Conservation (phyloP, 2,329 filamentous ascomycete species). For the Xylariaceae sp. region DNA sequence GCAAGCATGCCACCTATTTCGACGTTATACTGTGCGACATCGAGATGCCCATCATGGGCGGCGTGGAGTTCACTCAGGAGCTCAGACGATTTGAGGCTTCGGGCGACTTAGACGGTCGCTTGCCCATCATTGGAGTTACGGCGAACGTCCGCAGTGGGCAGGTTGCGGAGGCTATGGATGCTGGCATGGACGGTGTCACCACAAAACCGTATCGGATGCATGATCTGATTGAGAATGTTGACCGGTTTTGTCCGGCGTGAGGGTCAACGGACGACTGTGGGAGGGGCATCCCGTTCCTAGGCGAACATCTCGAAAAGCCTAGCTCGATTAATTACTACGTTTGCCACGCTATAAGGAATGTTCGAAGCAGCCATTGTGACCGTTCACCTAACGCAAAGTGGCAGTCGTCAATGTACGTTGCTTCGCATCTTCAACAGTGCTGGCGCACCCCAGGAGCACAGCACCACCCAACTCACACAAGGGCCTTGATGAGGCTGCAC, state of each 20-base stretch:
- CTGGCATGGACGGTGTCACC: conserved; percentile 30
- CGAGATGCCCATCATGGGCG: conserved; percentile 31
- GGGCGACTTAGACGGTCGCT: conserved; percentile 19
- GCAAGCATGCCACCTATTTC: conserved; percentile 9
- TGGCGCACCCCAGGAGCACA: too few relatives aligned
- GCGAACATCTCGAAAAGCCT: too few relatives aligned
- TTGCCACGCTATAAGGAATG: too few relatives aligned
- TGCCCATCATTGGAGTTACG: conserved; percentile 28
- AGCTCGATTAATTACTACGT: too few relatives aligned
- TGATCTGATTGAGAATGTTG: conserved; percentile 27
- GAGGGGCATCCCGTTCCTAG: too few relatives aligned
- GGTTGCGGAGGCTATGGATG: conserved; percentile 25
- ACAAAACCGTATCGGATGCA: conserved; percentile 29
- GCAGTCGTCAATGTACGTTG: too few relatives aligned
- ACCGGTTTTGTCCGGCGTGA: conserved; percentile 15
- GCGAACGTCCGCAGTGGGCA: conserved; percentile 29
- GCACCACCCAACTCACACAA: too few relatives aligned
- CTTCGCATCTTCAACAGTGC: too few relatives aligned
- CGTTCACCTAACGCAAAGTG: too few relatives aligned
- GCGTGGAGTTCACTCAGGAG: conserved; percentile 24
- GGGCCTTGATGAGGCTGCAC: too few relatives aligned
- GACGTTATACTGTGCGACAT: conserved; percentile 29
- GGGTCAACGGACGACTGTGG: too few relatives aligned
- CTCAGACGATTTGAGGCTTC: conserved; percentile 21
- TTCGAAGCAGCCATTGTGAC: too few relatives aligned